These are phyloP conservation scores for Calocybe indica DNA, from an alignment of 768 basidiomycete genomes.

Conservation along the genomic window DNA sequence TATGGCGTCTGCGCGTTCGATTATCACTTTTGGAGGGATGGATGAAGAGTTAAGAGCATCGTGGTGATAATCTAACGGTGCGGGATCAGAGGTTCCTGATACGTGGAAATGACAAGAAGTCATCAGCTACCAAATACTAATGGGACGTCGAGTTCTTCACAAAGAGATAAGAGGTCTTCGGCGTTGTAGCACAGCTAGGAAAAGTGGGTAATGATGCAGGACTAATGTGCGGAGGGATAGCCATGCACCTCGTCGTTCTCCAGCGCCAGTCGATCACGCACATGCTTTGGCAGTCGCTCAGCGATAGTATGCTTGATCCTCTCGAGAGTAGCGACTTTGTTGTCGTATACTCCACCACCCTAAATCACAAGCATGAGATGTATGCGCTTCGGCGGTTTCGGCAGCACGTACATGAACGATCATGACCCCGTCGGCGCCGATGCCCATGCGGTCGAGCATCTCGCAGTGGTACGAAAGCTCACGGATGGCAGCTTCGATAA, in stretches of 20 bases:
- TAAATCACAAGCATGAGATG: slow-evolving; percentile 16
- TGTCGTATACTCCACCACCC: slow-evolving; percentile 80
- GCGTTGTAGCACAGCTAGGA: slow-evolving; percentile 75
- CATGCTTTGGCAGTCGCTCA: slow-evolving; percentile 49
- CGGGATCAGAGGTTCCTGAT: slow-evolving; percentile 14
- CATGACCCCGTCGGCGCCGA: slow-evolving; percentile 82
- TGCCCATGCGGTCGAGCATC: slow-evolving; percentile 80
- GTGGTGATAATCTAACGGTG: slow-evolving; percentile 69
- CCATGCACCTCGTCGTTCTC: slow-evolving; percentile 85
- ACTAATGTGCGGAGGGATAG: neutral
- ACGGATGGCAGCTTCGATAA: slow-evolving; percentile 69
- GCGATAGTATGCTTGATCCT: slow-evolving; percentile 70
- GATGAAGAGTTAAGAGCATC: slow-evolving; percentile 62
- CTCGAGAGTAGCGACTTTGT: slow-evolving; percentile 64
- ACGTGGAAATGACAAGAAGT: slow-evolving; percentile 17
- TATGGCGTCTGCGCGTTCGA: slow-evolving; percentile 68
- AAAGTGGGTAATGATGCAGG: neutral
- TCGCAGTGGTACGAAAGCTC: slow-evolving; percentile 86
- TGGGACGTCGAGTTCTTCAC: slow-evolving; percentile 76
- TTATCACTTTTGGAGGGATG: slow-evolving; percentile 59
- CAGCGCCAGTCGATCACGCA: slow-evolving; percentile 73
- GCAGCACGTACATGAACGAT: slow-evolving; percentile 62
- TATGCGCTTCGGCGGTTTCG: neutral
- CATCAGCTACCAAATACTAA: slow-evolving; percentile 48
- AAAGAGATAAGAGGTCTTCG: slow-evolving; percentile 82